Evolutionary conservation across 306 rosid species (phyloP).

Genomic region (Rosa rugosa): DNA sequence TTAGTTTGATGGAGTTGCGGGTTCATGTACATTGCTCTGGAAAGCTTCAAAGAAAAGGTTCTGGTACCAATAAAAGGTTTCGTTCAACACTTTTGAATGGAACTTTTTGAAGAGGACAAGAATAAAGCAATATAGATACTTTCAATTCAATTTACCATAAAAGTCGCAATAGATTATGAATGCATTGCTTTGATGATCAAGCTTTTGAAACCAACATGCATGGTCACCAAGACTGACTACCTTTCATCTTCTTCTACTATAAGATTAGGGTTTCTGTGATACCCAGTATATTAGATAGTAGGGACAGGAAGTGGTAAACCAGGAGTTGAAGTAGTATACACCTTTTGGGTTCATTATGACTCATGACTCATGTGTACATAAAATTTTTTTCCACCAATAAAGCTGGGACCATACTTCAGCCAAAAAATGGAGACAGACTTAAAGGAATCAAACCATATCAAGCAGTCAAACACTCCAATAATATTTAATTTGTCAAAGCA

Average conservation of each 20-base stretch:
- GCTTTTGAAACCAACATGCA: conserved; percentile 17
- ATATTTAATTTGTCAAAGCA: not conserved
- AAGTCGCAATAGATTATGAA: conserved; percentile 18
- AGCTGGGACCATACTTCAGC: not conserved
- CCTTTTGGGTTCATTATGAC: conserved; percentile 2
- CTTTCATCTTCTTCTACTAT: not conserved
- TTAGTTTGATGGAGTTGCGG: not conserved
- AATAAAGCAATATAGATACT: conserved; percentile 11
- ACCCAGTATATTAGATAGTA: not conserved
- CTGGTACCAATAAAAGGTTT: not conserved
- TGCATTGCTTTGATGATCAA: conserved; percentile 11
- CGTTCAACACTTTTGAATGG: conserved; percentile 10
- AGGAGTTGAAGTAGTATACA: not conserved
- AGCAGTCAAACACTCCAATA: not conserved
- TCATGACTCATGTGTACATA: not conserved
- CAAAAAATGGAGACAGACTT: not conserved
- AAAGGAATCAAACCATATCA: not conserved
- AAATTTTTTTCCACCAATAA: not conserved
- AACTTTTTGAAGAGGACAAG: conserved; percentile 9
- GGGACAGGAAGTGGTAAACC: not conserved
- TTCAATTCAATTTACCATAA: conserved; percentile 20
- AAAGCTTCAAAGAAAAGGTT: not conserved
- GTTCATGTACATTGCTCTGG: not conserved
- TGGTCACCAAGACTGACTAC: conserved; percentile 1
- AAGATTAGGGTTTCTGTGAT: not conserved